Evolutionary conservation across 2,329 filamentous ascomycete genomes (phyloP).

Genomic region (Cryphonectria parasitica): DNA sequence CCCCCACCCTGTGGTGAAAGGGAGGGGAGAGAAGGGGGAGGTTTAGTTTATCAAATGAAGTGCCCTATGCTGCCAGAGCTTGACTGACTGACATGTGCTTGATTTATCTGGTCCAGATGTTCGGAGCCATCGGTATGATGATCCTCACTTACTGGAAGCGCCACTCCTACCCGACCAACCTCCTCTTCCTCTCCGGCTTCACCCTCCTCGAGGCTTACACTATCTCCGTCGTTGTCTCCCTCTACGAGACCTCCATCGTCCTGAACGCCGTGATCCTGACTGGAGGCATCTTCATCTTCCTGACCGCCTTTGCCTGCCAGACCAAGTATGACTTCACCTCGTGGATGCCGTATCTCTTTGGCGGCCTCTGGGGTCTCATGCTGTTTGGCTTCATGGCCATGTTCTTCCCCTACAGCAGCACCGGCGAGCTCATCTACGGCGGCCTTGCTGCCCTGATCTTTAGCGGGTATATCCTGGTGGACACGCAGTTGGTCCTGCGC

Average conservation of each 20-base stretch:
- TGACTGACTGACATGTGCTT: conserved; percentile 19
- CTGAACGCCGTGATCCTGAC: conserved; percentile 90
- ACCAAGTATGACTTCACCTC: conserved; percentile 97
- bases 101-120: conserved; percentile 52
- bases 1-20: background rate
- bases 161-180: conserved; percentile 92
- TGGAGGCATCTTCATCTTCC: conserved; percentile 77
- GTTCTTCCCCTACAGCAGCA: conserved; percentile 85
- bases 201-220: conserved; percentile 92
- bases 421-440: conserved; percentile 83
- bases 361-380: conserved; percentile 84
- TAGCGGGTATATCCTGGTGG: conserved; percentile 91
- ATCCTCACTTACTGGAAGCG: conserved; percentile 92
- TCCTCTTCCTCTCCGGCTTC: conserved; percentile 89
- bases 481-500: conserved; percentile 93
- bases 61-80: background rate
- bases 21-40: background rate
- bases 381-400: conserved; percentile 91
- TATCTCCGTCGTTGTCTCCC: conserved; percentile 89
- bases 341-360: conserved; percentile 96
- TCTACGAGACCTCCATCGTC: conserved; percentile 83
- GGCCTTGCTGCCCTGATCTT: conserved; percentile 84
- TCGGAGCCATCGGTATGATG: conserved; percentile 84
- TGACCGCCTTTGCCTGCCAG: conserved; percentile 91
- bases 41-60: background rate